Base-by-base conservation (phyloP, 2,329 filamentous ascomycete genomes). In the Sporothrix brasiliensis region DNA sequence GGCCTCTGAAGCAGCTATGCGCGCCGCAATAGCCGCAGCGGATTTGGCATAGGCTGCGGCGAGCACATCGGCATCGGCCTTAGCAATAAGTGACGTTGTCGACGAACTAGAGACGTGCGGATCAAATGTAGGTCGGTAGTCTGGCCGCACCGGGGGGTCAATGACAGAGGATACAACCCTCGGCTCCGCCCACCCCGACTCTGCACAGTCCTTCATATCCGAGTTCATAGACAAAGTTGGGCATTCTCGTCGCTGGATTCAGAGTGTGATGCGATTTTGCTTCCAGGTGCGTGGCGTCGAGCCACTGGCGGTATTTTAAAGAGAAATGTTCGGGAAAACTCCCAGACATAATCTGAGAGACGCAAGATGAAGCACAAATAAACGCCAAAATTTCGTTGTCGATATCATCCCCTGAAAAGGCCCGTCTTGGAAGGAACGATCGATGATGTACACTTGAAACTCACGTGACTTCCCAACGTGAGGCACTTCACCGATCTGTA, bases 21-120 rank as follows among this genome's bases (percentile, higher is more conserved):
- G 19, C 11, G 56, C 34, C 14, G 56, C 30, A 13, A 41, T 60
- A 5, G 56, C 56, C 14, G 56, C 56, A 5, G 56, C 56, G 10
- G 56, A 60, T 41, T 41, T 60, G 56, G 56, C 56, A 11, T 60
- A 60, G 1, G 34, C 56, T n/a, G n/a, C 56, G 7, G 56, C 56
- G 10, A 39, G 56, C 34, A 39, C 34, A 21, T n/a, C 56, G 19
- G 56, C 56, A 41, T 60, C 56, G 19, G 34, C 34, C 34, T 19
- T 60, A 4, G 56, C n/a, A 9, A 41, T 7, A n/a, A 34, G 30
- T n/a, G 9, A 7, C 16, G 24, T 14, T 24, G 30, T 30, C 14
- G 52, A 14, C 13, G 11, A 27, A 30, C 13, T 7, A 4, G 19
- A 27, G 4, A 21, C 16, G 24, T 14, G 24, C 4, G 16, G 13